Base-by-base conservation (phyloP, 1,284 basidiomycete genomes). In the Ustilago xerochloae region DNA sequence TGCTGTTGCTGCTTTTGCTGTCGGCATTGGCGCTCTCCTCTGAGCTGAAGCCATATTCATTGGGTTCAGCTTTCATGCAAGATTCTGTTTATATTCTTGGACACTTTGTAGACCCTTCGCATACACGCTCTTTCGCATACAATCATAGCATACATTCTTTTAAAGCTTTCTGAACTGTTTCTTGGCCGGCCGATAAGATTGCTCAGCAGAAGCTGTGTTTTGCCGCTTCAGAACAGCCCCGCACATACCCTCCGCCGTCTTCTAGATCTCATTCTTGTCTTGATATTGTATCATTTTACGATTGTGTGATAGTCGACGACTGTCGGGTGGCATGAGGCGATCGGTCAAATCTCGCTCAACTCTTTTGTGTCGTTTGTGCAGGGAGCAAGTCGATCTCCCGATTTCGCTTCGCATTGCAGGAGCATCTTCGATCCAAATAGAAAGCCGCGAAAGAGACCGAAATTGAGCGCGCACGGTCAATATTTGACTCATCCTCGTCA, bases 21-120 rank as follows among this genome's bases (percentile, higher is more conserved):
- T 52, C 10, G 63, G 62, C 33, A 28, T 71, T 28, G 55, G 50
- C 33, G 39, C 26, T 41, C 35, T 64, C 9, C 45, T 70, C 33
- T 70, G 50, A 52, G 16, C 9, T 39, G 2, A 28, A 33, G 47
- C n/a, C n/a, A n/a, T 16, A 35, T 35, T 35, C 33, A 35, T 35
- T 30, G 22, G 55, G 9, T 35, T 35, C 9, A 35, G 16, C 16
- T 35, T n/a, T n/a, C 45, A n/a, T 20, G 18, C 28, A 13, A 15
- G 24, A 39, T 29, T 24, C 41, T 18, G 9, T 13, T 26, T 13
- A 35, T n/a, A 29, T 33, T 38, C 32, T 18, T 33, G 50, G 38
- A 64, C 45, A 48, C 24, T 58, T 41, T 20, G 13, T 22, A 48
- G 32, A 32, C 28, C 22, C 26, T 18, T 30, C 15, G 6, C 32